Conservation (phyloP, 306 rosid species). For the Prunus davidiana region DNA sequence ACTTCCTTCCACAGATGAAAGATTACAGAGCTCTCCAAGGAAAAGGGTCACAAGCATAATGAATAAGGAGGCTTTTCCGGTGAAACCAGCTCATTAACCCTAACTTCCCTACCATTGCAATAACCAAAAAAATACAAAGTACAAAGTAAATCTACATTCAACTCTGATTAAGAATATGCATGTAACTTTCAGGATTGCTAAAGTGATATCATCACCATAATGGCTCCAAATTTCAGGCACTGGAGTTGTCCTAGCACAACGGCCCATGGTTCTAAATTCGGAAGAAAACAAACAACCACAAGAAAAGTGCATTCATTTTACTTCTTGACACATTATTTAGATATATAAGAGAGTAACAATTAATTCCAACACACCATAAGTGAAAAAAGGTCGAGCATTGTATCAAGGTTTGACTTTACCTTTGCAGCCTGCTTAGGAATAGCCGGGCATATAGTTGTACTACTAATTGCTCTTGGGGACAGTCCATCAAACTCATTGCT, state of each 20-base stretch:
- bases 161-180: not conserved
- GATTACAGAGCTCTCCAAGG: too few species aligned
- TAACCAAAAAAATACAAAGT: not conserved
- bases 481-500: constrained; percentile 30
- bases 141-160: not conserved
- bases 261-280: constrained; percentile 25
- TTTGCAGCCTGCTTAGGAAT: constrained; percentile 53
- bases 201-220: not conserved
- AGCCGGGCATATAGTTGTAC: constrained; percentile 19
- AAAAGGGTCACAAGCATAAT: too few species aligned
- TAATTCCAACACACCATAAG: not conserved
- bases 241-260: not conserved
- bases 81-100: too few species aligned
- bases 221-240: not conserved
- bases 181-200: not conserved
- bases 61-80: too few species aligned
- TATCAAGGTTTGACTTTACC: constrained; percentile 29
- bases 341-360: not conserved
- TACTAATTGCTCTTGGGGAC: constrained; percentile 15
- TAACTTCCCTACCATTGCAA: too few species aligned
- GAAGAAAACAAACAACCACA: constrained; percentile 69
- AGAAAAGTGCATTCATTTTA: constrained; percentile 45
- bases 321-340: constrained; percentile 47
- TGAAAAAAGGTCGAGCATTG: not conserved
- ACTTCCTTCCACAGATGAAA: too few species aligned